Conservation (phyloP, 129 eudicot genomes). For the Saussurea involucrata region DNA sequence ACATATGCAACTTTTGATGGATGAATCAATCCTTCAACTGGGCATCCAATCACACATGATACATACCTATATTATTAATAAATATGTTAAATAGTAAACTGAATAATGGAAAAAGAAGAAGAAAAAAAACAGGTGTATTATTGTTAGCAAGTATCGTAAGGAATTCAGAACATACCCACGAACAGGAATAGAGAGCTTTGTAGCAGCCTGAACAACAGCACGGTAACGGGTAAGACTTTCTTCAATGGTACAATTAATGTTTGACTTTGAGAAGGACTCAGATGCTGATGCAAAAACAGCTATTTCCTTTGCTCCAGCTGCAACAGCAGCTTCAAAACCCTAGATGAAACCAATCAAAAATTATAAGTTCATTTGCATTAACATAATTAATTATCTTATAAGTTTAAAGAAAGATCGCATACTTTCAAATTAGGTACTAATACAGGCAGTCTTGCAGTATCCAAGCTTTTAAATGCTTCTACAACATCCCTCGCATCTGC, state of each 20-base stretch:
- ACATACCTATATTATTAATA: conserved; percentile 46
- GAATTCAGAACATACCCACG: conserved; percentile 60
- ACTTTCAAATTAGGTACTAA: conserved; percentile 78
- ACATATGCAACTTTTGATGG: conserved; percentile 77
- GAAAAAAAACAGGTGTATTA: not conserved
- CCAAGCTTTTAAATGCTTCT: conserved; percentile 48
- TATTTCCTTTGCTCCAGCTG: conserved; percentile 83
- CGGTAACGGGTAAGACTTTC: conserved; percentile 77
- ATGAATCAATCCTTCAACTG: conserved; percentile 66
- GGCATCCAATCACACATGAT: conserved; percentile 83
- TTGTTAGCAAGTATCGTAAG: not conserved
- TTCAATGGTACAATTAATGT: conserved; percentile 80
- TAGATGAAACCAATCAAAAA: conserved; percentile 1
- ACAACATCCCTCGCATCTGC: conserved; percentile 87
- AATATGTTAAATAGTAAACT: not conserved
- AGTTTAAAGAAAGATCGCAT: not conserved
- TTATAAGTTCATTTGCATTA: not conserved
- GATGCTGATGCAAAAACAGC: conserved; percentile 92
- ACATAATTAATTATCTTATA: not conserved
- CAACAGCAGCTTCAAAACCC: conserved; percentile 84
- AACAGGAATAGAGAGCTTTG: conserved; percentile 60
- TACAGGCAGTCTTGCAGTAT: conserved; percentile 66
- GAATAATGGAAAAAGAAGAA: not conserved
- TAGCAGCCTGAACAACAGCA: conserved; percentile 63
- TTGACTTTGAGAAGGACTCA: conserved; percentile 79